These are phyloP conservation scores for Salix purpurea DNA, from an alignment of 345 rosid genomes.

Conservation along the genomic window DNA sequence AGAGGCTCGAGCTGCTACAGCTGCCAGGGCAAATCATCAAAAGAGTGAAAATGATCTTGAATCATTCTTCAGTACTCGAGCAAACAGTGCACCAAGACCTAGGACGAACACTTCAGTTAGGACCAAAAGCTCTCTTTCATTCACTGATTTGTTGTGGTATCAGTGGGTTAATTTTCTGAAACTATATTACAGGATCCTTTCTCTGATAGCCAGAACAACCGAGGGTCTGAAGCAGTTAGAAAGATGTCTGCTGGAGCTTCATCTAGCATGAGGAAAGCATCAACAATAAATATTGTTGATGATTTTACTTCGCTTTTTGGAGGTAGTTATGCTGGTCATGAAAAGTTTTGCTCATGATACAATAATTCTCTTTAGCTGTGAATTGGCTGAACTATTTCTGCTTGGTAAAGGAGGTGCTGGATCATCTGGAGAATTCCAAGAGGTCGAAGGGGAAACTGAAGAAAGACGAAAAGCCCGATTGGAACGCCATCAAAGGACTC, in stretches of 20 bases:
- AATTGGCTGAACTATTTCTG: conserved; percentile 21
- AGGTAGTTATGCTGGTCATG: conserved; percentile 39
- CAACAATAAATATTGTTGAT: conserved; percentile 66
- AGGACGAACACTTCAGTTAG: conserved; percentile 65
- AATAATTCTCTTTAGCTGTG: not conserved
- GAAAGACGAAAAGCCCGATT: conserved; percentile 89
- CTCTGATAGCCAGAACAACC: conserved; percentile 62
- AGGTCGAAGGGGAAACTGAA: conserved; percentile 85
- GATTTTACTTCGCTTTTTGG: conserved; percentile 89
- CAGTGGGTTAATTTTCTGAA: conserved; percentile 14
- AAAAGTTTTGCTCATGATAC: not conserved
- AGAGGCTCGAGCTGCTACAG: conserved; percentile 59
- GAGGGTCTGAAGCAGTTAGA: conserved; percentile 61
- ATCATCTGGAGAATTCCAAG: conserved; percentile 73
- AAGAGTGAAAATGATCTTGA: conserved; percentile 56
- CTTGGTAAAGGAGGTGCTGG: conserved; percentile 41
- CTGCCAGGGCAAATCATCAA: conserved; percentile 52
- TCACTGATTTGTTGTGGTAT: not conserved
- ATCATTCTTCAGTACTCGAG: conserved; percentile 76
- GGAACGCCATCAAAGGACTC: conserved; percentile 95
- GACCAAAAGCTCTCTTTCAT: conserved; percentile 17
- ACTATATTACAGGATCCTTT: conserved; percentile 59
- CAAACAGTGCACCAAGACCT: conserved; percentile 85
- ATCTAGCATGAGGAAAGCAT: conserved; percentile 67
- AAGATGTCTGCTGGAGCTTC: conserved; percentile 51